Conservation (phyloP, 2,329 filamentous ascomycete species). For the Fonsecaea multimorphosa region DNA sequence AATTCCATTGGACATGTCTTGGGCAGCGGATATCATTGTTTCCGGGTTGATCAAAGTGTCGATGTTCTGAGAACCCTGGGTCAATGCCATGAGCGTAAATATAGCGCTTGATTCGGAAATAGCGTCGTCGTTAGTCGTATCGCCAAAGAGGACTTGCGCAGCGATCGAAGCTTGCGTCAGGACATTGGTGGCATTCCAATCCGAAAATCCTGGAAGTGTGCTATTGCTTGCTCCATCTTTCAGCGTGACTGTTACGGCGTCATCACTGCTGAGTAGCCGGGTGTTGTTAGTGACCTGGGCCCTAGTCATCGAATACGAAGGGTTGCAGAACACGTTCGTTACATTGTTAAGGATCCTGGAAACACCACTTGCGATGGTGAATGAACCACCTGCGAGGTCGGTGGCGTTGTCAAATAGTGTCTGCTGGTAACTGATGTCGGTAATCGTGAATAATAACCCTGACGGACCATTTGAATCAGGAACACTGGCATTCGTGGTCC, state of each 20-base stretch:
- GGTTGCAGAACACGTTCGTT: conserved; percentile 36
- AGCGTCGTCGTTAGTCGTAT: conserved; percentile 24
- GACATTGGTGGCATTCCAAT: conserved; percentile 36
- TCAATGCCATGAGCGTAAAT: conserved; percentile 36
- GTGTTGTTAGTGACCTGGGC: conserved; percentile 38
- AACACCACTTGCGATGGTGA: conserved; percentile 35
- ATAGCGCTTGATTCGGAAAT: conserved; percentile 29
- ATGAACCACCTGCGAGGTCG: conserved; percentile 33
- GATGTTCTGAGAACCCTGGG: conserved; percentile 28
- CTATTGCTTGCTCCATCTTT: conserved; percentile 42
- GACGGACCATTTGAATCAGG: conserved; percentile 26
- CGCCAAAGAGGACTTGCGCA: conserved; percentile 34
- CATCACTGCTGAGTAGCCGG: conserved; percentile 18
- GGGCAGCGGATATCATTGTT: conserved; percentile 32
- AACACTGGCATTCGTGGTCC: conserved; percentile 18
- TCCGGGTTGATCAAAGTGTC: conserved; percentile 32
- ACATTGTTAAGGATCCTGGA: conserved; percentile 35
- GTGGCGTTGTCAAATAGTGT: conserved; percentile 35
- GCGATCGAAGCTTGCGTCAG: conserved; percentile 27
- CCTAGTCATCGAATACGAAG: conserved; percentile 35
- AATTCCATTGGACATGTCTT: conserved; percentile 35
- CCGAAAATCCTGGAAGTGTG: conserved; percentile 40
- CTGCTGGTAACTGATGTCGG: conserved; percentile 36
- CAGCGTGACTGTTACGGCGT: conserved; percentile 28
- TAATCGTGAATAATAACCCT: conserved; percentile 36